These are phyloP conservation scores for Aureobasidium melanogenum DNA, from an alignment of 2,329 filamentous ascomycete species.

Conservation along the genomic window DNA sequence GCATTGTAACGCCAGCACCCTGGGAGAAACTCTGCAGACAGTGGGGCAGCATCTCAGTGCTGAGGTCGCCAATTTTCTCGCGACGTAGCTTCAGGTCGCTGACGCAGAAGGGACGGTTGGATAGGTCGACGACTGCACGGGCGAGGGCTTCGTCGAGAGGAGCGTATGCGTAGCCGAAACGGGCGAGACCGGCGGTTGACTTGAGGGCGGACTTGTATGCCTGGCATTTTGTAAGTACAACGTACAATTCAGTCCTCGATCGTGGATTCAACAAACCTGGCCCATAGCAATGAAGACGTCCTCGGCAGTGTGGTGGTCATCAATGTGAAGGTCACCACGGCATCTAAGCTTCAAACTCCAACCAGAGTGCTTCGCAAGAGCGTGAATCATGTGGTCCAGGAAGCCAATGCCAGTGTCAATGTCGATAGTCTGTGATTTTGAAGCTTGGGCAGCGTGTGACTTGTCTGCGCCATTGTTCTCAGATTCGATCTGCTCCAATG, in stretches of 20 bases:
- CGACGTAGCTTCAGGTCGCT: slow-evolving; percentile 76
- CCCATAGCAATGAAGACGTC: slow-evolving; percentile 91
- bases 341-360: slow-evolving; percentile 82
- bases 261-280: slow-evolving; percentile 23
- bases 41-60: slow-evolving; percentile 95
- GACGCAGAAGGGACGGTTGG: slow-evolving; percentile 80
- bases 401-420: slow-evolving; percentile 94
- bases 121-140: slow-evolving; percentile 87
- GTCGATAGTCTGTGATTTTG: slow-evolving; percentile 74
- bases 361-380: slow-evolving; percentile 87
- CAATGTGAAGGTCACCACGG: slow-evolving; percentile 86
- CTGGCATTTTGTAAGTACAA: slow-evolving; percentile 13
- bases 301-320: slow-evolving; percentile 97
- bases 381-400: slow-evolving; percentile 97
- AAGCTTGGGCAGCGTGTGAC: slow-evolving; percentile 74
- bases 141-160: slow-evolving; percentile 93
- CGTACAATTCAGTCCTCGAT: background rate
- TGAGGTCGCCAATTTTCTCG: slow-evolving; percentile 89
- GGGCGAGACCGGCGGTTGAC: slow-evolving; percentile 68
- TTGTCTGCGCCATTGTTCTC: slow-evolving; percentile 31
- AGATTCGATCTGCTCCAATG: slow-evolving; percentile 46
- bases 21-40: slow-evolving; percentile 91
- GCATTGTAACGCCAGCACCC: slow-evolving; percentile 81
- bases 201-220: slow-evolving; percentile 78
- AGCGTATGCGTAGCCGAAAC: slow-evolving; percentile 86